phyloP scores from a whole-genome alignment of 495 filamentous ascomycete species.

The Penicillium arizonense region DNA sequence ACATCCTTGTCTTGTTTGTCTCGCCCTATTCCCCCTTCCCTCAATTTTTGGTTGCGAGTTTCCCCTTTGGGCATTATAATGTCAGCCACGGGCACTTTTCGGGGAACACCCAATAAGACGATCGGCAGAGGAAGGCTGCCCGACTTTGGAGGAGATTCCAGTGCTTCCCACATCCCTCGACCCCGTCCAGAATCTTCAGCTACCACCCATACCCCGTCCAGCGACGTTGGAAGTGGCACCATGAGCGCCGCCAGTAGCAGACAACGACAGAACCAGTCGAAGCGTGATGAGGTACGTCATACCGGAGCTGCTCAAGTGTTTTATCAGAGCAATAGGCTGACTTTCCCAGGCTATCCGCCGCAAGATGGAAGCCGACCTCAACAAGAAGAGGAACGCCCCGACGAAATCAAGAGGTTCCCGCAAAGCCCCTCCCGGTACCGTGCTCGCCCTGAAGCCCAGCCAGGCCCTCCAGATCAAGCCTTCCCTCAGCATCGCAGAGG shows the following conservation, averaged over 20 bases:
- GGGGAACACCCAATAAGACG: slow-evolving; percentile 46
- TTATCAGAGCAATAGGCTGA: slow-evolving; percentile 1
- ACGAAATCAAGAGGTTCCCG: slow-evolving; percentile 76
- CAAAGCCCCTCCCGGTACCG: slow-evolving; percentile 93
- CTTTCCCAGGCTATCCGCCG: slow-evolving; percentile 80
- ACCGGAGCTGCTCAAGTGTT: neutral
- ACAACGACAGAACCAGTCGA: slow-evolving; percentile 89
- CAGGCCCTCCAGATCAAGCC: slow-evolving; percentile 98
- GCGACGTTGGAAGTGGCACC: slow-evolving; percentile 50
- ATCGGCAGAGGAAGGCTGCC: slow-evolving; percentile 64
- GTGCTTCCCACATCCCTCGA: slow-evolving; percentile 73
- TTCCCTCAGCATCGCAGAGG: slow-evolving; percentile 88
- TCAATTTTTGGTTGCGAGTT: slow-evolving; percentile 16
- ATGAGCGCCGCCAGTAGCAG: slow-evolving; percentile 74
- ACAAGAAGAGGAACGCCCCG: slow-evolving; percentile 85
- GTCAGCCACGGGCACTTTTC: slow-evolving; percentile 57
- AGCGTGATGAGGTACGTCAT: slow-evolving; percentile 89
- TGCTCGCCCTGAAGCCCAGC: slow-evolving; percentile 91
- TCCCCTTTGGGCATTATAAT: slow-evolving; percentile 37
- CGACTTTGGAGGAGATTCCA: slow-evolving; percentile 64
- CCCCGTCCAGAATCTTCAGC: slow-evolving; percentile 69
- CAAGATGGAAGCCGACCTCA: slow-evolving; percentile 96
- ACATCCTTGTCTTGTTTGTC: slow-evolving; percentile 18
- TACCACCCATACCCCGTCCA: slow-evolving; percentile 57
- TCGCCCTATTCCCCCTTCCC: slow-evolving; percentile 12